These are phyloP conservation scores for Xylaria castorea DNA, from an alignment of 495 filamentous ascomycete species.

Conservation along the genomic window DNA sequence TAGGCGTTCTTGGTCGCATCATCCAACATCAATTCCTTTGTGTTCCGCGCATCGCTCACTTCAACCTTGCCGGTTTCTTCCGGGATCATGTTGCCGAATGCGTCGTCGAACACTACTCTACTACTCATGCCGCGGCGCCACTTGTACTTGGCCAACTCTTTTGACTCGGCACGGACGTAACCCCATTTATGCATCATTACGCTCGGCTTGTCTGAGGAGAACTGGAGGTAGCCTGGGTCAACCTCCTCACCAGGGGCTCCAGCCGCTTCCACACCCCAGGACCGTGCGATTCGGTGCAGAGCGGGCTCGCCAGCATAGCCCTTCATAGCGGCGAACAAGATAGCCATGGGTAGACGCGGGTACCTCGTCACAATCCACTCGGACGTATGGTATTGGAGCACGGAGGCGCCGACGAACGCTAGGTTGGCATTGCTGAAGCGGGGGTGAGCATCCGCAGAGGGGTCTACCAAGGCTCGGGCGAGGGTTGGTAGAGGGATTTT, in stretches of 20 bases:
- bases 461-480: constrained; percentile 83
- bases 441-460: constrained; percentile 76
- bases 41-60: constrained; percentile 36
- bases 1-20: constrained; percentile 43
- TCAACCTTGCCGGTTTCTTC: constrained; percentile 27
- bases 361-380: constrained; percentile 87
- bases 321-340: constrained; percentile 82
- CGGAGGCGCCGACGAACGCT: constrained; percentile 77
- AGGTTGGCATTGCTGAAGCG: constrained; percentile 84
- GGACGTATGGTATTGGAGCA: constrained; percentile 84
- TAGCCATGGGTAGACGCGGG: constrained; percentile 83
- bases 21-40: constrained; percentile 30
- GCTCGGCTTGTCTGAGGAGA: constrained; percentile 66
- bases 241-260: constrained; percentile 87
- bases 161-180: constrained; percentile 47
- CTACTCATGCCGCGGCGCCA: constrained; percentile 76
- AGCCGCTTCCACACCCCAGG: constrained; percentile 91
- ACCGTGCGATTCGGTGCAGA: constrained; percentile 69
- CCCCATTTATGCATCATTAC: constrained; percentile 52
- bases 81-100: constrained; percentile 70
- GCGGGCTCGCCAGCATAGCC: constrained; percentile 79
- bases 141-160: constrained; percentile 50
- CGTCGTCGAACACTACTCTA: constrained; percentile 76
- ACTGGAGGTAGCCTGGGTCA: constrained; percentile 92
- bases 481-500: constrained; percentile 86